A percentile compares a stretch with the other conserved stretches of the same genome.
Evolutionary conservation across 2,329 filamentous ascomycete species (phyloP).

Genomic region (Penicillium paneum): DNA sequence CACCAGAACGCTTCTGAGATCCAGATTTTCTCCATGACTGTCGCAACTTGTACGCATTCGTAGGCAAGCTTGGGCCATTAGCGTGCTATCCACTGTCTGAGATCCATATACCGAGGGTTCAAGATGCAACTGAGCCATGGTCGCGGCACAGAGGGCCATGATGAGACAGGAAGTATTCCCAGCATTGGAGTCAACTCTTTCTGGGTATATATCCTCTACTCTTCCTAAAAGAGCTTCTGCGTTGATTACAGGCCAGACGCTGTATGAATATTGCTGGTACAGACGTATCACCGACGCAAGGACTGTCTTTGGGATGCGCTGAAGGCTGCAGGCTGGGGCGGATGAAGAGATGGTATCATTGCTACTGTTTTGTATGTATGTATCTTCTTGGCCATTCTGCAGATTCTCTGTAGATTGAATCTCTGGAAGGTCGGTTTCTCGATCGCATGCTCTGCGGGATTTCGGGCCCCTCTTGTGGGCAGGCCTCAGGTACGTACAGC

Average conservation of each 20-base stretch:
- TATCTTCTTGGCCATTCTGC: background rate
- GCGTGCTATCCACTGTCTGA: conserved; percentile 15
- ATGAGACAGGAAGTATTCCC: conserved; percentile 18
- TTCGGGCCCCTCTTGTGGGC: conserved; percentile 30
- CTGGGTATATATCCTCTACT: conserved; percentile 12
- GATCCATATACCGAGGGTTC: conserved; percentile 12
- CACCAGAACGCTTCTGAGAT: conserved; percentile 22
- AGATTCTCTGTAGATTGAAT: background rate
- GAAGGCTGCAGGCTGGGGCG: background rate
- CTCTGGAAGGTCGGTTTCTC: background rate
- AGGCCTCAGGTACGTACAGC: conserved; percentile 29
- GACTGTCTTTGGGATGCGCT: conserved; percentile 9
- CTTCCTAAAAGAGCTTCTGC: conserved; percentile 16
- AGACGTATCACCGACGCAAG: conserved; percentile 19
- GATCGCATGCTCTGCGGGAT: conserved; percentile 12
- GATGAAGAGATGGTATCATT: background rate
- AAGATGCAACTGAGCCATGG: conserved; percentile 32
- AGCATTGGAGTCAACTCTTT: conserved; percentile 3
- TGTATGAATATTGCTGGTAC: conserved; percentile 27
- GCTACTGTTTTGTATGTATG: background rate
- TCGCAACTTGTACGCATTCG: conserved; percentile 17
- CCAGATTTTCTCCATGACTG: conserved; percentile 15
- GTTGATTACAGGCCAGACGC: conserved; percentile 31
- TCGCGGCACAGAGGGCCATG: conserved; percentile 30
- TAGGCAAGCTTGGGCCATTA: conserved; percentile 25